A percentile compares a stretch with the other conserved stretches of the same genome.
phyloP scores from a whole-genome alignment of 2,329 filamentous ascomycete genomes.

The Ophiocordyceps camponoti-rufipedis region DNA sequence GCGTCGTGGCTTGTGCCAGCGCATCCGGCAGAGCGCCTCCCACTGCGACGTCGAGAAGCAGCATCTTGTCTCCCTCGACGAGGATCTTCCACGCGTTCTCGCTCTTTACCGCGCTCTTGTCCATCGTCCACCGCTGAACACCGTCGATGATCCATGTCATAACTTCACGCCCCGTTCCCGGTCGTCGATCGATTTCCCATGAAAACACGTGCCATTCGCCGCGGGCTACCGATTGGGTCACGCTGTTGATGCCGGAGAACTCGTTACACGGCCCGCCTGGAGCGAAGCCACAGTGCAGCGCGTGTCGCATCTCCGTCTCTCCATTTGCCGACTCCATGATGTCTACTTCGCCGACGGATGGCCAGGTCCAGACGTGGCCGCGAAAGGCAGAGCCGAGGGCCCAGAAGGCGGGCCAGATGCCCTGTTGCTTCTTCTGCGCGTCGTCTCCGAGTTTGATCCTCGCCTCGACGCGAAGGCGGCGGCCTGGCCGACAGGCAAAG shows the following conservation, averaged over 20 bases:
- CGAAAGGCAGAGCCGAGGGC: constrained; percentile 20
- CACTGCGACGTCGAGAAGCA: constrained; percentile 21
- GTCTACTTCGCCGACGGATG: constrained; percentile 23
- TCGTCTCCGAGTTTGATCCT: constrained; percentile 17
- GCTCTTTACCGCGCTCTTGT: constrained; percentile 9
- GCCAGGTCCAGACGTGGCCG: constrained; percentile 21
- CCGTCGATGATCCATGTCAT: constrained; percentile 19
- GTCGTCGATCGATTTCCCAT: constrained; percentile 13
- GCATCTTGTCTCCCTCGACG: constrained; percentile 12
- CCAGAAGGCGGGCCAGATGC: constrained; percentile 31
- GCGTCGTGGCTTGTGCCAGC: constrained; percentile 13
- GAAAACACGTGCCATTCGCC: constrained; percentile 15
- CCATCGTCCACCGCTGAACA: constrained; percentile 8
- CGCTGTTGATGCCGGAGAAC: constrained; percentile 13
- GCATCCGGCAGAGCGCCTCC: constrained; percentile 19
- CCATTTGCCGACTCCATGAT: constrained; percentile 25
- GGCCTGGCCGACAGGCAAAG: constrained; percentile 14
- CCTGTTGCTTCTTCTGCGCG: constrained; percentile 10
- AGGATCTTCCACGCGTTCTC: constrained; percentile 12
- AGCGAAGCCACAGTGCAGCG: constrained; percentile 21
- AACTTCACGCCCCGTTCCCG: constrained; percentile 8
- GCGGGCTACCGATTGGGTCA: constrained; percentile 6
- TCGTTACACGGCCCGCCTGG: constrained; percentile 23
- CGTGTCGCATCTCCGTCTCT: constrained; percentile 13
- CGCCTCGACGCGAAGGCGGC: constrained; percentile 19